A percentile compares a stretch with the other conserved stretches of the same genome.
These are phyloP conservation scores for Collybiopsis confluens DNA, from an alignment of 768 basidiomycete species.

Conservation along the genomic window DNA sequence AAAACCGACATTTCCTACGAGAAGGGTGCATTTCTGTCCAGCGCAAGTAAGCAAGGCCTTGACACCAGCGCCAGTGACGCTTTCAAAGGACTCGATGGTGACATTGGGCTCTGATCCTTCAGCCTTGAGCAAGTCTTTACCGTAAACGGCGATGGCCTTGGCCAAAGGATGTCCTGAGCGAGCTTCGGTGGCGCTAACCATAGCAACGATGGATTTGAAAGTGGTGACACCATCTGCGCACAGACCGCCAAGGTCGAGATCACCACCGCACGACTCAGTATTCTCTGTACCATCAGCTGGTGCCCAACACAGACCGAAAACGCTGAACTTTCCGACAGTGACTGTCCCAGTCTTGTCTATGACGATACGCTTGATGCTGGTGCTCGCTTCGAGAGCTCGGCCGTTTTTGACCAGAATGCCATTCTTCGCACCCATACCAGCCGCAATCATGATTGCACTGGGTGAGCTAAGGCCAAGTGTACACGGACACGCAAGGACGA, in stretches of 20 bases:
- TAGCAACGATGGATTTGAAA: slow-evolving; percentile 62
- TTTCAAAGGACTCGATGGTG: slow-evolving; percentile 72
- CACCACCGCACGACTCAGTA: slow-evolving; percentile 40
- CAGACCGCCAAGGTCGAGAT: slow-evolving; percentile 36
- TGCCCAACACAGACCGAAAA: slow-evolving; percentile 77
- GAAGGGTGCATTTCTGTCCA: slow-evolving; percentile 51
- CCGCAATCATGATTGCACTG: slow-evolving; percentile 99
- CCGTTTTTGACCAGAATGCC: slow-evolving; percentile 99
- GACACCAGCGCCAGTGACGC: slow-evolving; percentile 86
- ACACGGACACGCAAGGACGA: slow-evolving; percentile 98
- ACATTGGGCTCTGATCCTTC: slow-evolving; percentile 49
- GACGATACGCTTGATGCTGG: slow-evolving; percentile 73
- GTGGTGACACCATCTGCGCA: slow-evolving; percentile 63
- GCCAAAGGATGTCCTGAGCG: slow-evolving; percentile 96
- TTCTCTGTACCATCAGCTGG: slow-evolving; percentile 23
- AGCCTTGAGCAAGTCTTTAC: slow-evolving; percentile 54
- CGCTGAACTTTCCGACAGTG: slow-evolving; percentile 88
- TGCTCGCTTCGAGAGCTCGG: slow-evolving; percentile 88
- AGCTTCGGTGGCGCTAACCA: slow-evolving; percentile 84
- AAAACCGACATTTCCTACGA: slow-evolving; percentile 76
- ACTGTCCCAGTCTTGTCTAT: slow-evolving; percentile 98
- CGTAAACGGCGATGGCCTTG: slow-evolving; percentile 83
- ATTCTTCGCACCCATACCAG: slow-evolving; percentile 93
- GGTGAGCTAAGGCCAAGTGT: slow-evolving; percentile 95
- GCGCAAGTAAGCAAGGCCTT: slow-evolving; percentile 59